Evolutionary conservation across 1,284 basidiomycete genomes (phyloP).

Genomic region (Ustilago nuda): DNA sequence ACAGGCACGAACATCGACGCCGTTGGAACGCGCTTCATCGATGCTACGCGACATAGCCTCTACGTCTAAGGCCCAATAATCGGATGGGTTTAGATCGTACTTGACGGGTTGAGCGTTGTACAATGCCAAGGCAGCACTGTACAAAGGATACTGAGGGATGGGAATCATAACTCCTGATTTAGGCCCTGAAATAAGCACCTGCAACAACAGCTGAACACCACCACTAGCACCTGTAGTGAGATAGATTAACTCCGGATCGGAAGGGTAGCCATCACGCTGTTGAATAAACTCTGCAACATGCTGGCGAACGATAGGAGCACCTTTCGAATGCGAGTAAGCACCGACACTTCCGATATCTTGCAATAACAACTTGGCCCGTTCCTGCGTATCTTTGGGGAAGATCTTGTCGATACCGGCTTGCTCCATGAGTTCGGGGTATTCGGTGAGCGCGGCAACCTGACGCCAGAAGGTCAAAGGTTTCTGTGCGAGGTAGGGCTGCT

Average conservation of each 20-base stretch:
- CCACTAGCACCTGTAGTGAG: slow-evolving; percentile 92
- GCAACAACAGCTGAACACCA: slow-evolving; percentile 88
- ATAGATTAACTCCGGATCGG: slow-evolving; percentile 88
- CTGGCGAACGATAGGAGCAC: slow-evolving; percentile 86
- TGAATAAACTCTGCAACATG: slow-evolving; percentile 90
- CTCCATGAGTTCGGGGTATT: slow-evolving; percentile 87
- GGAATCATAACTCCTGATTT: slow-evolving; percentile 88
- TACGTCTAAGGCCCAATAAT: slow-evolving; percentile 87
- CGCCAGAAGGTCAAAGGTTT: slow-evolving; percentile 90
- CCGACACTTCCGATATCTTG: slow-evolving; percentile 93
- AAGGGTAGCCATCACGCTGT: slow-evolving; percentile 73
- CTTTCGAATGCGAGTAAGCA: slow-evolving; percentile 96
- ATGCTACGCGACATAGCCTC: slow-evolving; percentile 78
- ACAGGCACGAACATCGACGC: slow-evolving; percentile 69
- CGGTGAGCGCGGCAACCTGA: slow-evolving; percentile 90
- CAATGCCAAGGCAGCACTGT: slow-evolving; percentile 92
- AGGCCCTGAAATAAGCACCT: slow-evolving; percentile 77
- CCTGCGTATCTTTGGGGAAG: slow-evolving; percentile 88
- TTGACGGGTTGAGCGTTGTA: slow-evolving; percentile 83
- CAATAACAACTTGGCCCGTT: slow-evolving; percentile 82
- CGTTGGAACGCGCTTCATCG: slow-evolving; percentile 77
- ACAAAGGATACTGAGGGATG: slow-evolving; percentile 97
- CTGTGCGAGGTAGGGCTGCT: slow-evolving; percentile 87
- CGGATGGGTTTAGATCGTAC: slow-evolving; percentile 86
- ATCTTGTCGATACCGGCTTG: slow-evolving; percentile 75